Conservation (phyloP, 768 basidiomycete genomes). For the Vishniacozyma victoriae region DNA sequence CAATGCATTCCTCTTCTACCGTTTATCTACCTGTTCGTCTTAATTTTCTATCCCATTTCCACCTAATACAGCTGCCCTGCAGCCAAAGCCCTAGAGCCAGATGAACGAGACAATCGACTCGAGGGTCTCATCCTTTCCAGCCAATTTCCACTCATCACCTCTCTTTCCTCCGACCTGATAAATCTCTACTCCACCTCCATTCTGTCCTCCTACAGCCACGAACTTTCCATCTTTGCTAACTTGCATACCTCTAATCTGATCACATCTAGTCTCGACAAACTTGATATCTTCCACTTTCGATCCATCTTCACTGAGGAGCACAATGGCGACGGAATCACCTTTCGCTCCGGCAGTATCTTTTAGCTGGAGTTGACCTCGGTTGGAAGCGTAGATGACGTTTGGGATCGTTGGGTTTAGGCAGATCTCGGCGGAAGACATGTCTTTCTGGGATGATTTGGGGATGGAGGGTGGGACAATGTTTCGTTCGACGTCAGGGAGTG, state of each 20-base stretch:
- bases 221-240: slow-evolving; percentile 43
- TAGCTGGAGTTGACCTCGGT: slow-evolving; percentile 37
- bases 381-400: slow-evolving; percentile 39
- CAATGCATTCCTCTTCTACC: no score
- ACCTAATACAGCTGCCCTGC: no score
- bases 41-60: not conserved
- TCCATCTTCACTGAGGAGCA: slow-evolving; percentile 31
- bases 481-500: slow-evolving; percentile 29
- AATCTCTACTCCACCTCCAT: slow-evolving; percentile 41
- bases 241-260: slow-evolving; percentile 38
- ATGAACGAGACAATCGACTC: slow-evolving; percentile 27
- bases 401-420: slow-evolving; percentile 24
- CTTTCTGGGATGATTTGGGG: slow-evolving; percentile 17
- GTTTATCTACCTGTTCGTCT: no score
- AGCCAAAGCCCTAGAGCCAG: slow-evolving; percentile 21
- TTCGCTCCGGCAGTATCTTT: slow-evolving; percentile 9
- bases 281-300: slow-evolving; percentile 25
- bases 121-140: slow-evolving; percentile 34
- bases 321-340: slow-evolving; percentile 41
- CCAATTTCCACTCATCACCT: slow-evolving; percentile 38
- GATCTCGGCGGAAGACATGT: slow-evolving; percentile 40
- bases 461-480: slow-evolving; percentile 34
- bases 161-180: slow-evolving; percentile 29
- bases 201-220: slow-evolving; percentile 38
- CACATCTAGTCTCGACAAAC: slow-evolving; percentile 33